A percentile compares a stretch with the other conserved stretches of the same genome.
These are phyloP conservation scores for Adansonia grandidieri DNA, from an alignment of 441 rosid species.

Conservation along the genomic window DNA sequence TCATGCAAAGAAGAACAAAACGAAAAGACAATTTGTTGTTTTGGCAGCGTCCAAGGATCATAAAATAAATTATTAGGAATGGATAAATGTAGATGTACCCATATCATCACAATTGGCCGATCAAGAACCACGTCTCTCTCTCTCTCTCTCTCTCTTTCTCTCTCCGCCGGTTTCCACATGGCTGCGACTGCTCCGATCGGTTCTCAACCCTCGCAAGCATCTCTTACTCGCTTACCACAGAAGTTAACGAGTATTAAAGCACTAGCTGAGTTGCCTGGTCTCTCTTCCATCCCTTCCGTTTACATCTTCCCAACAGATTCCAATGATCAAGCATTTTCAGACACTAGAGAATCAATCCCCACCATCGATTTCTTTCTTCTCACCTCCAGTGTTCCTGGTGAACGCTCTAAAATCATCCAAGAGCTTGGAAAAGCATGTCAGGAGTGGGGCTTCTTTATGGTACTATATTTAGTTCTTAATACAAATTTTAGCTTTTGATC, in stretches of 20 bases:
- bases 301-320: conserved; percentile 32
- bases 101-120: too few relatives aligned
- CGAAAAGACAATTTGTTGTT: too few relatives aligned
- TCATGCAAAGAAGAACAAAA: too few relatives aligned
- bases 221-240: background rate
- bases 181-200: conserved; percentile 11
- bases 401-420: conserved; percentile 39
- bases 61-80: too few relatives aligned
- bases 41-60: too few relatives aligned
- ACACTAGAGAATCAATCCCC: conserved; percentile 40
- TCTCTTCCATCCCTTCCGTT: conserved; percentile 47
- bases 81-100: too few relatives aligned
- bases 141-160: background rate
- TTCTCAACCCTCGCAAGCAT: background rate
- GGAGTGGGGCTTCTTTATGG: conserved; percentile 72
- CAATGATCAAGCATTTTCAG: conserved; percentile 28
- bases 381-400: conserved; percentile 32
- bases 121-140: background rate
- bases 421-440: conserved; percentile 55
- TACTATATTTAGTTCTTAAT: background rate
- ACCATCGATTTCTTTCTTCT: conserved; percentile 53
- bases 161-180: background rate
- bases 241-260: conserved; percentile 35
- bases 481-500: background rate
- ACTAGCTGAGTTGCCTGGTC: conserved; percentile 43